Conservation (phyloP, 176 grass and related monocot genomes). For the Pontederia paniculata region DNA sequence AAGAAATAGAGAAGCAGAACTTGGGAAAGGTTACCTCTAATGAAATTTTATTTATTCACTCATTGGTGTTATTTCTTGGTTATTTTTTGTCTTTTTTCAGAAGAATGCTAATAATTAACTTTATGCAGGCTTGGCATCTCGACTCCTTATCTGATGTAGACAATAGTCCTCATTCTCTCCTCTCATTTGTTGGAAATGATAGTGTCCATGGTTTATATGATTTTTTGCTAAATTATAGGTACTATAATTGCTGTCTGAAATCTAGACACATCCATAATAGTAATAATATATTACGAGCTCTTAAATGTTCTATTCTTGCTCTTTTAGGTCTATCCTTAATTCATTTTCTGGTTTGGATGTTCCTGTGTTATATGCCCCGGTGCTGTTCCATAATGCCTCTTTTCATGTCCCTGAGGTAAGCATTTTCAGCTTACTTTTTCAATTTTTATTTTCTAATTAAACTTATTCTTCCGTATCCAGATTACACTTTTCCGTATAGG, state of each 20-base stretch:
- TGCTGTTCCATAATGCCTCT: conserved; percentile 62
- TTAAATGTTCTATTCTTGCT: neutral
- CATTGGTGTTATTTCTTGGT: neutral
- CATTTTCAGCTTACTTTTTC: no score
- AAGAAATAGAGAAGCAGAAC: conserved; percentile 72
- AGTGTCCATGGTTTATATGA: conserved; percentile 82
- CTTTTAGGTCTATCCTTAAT: conserved; percentile 44
- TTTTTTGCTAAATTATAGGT: conserved; percentile 86
- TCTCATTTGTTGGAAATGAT: conserved; percentile 56
- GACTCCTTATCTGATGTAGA: conserved; percentile 68
- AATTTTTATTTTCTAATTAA: no score
- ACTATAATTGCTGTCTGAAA: neutral
- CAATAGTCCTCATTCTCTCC: conserved; percentile 63
- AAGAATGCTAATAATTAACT: neutral
- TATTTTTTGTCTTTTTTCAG: neutral
- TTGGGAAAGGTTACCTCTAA: conserved; percentile 56
- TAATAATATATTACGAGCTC: no score
- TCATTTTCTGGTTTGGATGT: conserved; percentile 60
- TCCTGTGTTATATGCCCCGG: conserved; percentile 61
- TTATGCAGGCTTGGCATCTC: conserved; percentile 49
- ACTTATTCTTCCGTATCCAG: no score
- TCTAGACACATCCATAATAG: neutral
- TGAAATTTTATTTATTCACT: neutral
- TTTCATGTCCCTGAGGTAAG: conserved; percentile 61
- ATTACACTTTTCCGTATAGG: no score